These are phyloP conservation scores for Chaetoceros muelleri DNA, from an alignment of 108 stramenopile genomes.

Conservation along the genomic window DNA sequence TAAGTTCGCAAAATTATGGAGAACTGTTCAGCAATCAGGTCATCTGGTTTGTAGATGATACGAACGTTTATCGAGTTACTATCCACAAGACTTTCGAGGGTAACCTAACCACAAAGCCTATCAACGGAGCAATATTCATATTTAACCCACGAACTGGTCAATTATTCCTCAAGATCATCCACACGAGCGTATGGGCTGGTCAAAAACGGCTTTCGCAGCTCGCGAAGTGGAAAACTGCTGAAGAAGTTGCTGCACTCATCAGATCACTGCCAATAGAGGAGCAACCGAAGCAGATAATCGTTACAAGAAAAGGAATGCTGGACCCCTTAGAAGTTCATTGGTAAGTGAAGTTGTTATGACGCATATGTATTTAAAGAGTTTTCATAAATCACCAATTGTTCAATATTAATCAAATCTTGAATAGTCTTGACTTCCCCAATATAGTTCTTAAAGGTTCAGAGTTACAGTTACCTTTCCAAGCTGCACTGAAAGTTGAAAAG, in stretches of 20 bases:
- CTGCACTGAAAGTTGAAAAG: constrained; percentile 96
- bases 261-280: constrained; percentile 97
- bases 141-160: constrained; percentile 99
- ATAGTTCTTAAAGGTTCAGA: constrained; percentile 98
- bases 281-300: constrained; percentile 99
- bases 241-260: constrained; percentile 97
- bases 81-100: constrained; percentile 99
- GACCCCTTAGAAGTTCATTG: constrained; percentile 98
- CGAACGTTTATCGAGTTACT: constrained; percentile 98
- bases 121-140: constrained; percentile 99
- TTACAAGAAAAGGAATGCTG: constrained; percentile 97
- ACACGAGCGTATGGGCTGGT: constrained; percentile 99
- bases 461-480: constrained; percentile 98
- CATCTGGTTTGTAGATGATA: constrained; percentile 99
- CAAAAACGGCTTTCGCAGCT: constrained; percentile 98
- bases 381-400: neutral
- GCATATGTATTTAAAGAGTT: too few relatives aligned
- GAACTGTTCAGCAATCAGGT: constrained; percentile 98
- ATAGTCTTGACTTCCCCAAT: constrained; percentile 94
- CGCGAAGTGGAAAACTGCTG: constrained; percentile 99
- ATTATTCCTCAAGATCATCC: constrained; percentile 97
- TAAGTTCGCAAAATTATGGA: constrained; percentile 97
- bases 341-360: constrained; percentile 6
- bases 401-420: neutral
- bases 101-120: constrained; percentile 97